Evolutionary conservation across 176 grass and related monocot genomes (phyloP), one percentile per base, ranked within the genome.

Genomic region (Aegilops speltoides): DNA sequence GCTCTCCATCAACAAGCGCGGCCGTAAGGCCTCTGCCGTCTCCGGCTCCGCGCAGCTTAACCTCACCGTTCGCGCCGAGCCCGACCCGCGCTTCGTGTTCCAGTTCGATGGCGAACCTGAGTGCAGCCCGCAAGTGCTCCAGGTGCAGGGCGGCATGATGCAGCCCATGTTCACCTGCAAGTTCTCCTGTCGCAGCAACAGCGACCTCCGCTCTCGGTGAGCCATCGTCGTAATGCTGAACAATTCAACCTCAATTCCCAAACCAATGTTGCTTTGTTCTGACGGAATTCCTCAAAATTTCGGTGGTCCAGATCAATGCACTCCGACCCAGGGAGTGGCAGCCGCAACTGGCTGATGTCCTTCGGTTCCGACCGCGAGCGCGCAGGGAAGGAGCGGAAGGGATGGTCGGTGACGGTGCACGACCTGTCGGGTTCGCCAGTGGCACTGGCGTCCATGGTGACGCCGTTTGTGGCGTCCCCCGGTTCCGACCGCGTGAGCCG

Each of bases 101-200:
- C 83, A 98, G 87, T 98, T 95, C 59, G 95, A 92, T 26, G 91
- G 93, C 26, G 91, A 98, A 68, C 95, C 95, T 0, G 91, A 98
- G 80, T 91, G 93, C 41, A 93, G 91, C 83, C 93, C 93, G 12
- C 95, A 95, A 84, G 93, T 98, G 46, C 60, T 95, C 4, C 95
- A 98, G 91, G 90, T 98, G 64, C 85, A 88, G 77, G 91, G 91
- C 3, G 23, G 15, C 38, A 89, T 93, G 91, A 84, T 63, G 64
- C 93, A 95, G 83, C 93, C 93, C 77, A 85, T 97, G 80, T 98
- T 98, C 91, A 98, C 95, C 22, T 98, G 95, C 93, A 93, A 87
- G 76, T 96, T 99, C 90, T 90, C 90, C 43, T 96, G 92, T 89
- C 86, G 92, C 32, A 92, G 86, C 81, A 76, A 67, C 79, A 88